Evolutionary conservation across 2,329 filamentous ascomycete species (phyloP), one percentile per base, ranked within the genome.

Genomic region (Pyricularia sp.): DNA sequence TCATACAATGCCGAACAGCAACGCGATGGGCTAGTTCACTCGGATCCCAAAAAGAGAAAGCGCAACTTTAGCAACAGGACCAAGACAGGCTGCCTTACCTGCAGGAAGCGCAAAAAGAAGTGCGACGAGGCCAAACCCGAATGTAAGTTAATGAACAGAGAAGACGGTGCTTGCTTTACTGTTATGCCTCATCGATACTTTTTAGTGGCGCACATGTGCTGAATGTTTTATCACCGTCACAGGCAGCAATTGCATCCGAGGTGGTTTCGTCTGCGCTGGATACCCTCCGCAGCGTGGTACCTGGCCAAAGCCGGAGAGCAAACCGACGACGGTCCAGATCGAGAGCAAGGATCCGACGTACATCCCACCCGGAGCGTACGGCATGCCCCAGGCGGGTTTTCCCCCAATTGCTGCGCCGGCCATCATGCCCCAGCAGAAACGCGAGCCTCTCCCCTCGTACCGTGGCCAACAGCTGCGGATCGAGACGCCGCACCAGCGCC

Each of bases 21-120:
- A 70, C 81, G 82, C 69, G 83, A 84, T 66, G 79, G 80, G 0
- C 74, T 83, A 33, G 78, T 87, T 50, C 85, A 88, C 74, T 84
- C 85, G 5, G 87, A 90, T 72, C 82, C 85, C 4, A 91, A 91
- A 78, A 91, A 90, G 78, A 81, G 90, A 66, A 92, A 92, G 79
- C 85, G 90, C 58, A 92, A 92, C 75, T 98, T 97, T 76, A 97
- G 93, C 81, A 97, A 97, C 78, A 87, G 94, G 70, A 97, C 94
- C 25, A 98, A 98, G 81, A 97, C 94, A 11, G 93, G 94, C 36
- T 98, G 94, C 78, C 88, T 97, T 79, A 98, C 94, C 6, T 98
- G 94, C 78, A 86, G 94, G 70, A 88, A 88, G 76, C 87, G 94
- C 70, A 98, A 98, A 85, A 98, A 98, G 88, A 98, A 98, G 80